Evolutionary conservation across 495 filamentous ascomycete genomes (phyloP), one percentile per base, ranked within the genome.

Genomic region (Podospora pseudoanserina): DNA sequence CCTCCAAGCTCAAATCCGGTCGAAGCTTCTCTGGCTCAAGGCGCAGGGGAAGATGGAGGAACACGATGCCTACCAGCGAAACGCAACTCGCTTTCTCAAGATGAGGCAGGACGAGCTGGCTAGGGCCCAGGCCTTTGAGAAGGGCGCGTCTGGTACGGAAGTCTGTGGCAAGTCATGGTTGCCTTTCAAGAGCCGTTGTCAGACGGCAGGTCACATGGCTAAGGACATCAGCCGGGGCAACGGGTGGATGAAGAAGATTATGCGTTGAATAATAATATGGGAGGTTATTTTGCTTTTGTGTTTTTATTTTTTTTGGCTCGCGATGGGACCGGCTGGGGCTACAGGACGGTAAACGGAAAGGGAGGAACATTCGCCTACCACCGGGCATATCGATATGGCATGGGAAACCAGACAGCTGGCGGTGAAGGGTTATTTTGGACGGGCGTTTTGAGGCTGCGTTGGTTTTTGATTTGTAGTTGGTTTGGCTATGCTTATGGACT

Each of bases 21-120:
- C 82, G 39, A 81, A 75, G 71, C 78, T 84, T n/a, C 80, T 75
- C 76, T 84, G 82, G 82, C 73, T 84, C 39, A 78, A 73, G 69
- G 4, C 80, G 54, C 79, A 73, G 63, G 81, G 81, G 2, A 80
- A 77, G 69, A 68, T 61, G n/a, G 71, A 80, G 3, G 81, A 82
- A 63, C 74, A 80, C 44, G 72, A 72, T 2, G 75, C 74, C 9
- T 84, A 84, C 67, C 59, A 78, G 62, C 74, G 69, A 23, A 82
- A 80, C 64, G 82, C 80, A 16, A 67, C 77, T 32, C 44, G 59
- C 5, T 76, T 78, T 60, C 65, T 81, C 60, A 76, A 76, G 66
- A 66, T 71, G 60, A 79, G 73, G 69, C 65, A 68, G 53, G 67
- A 59, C 18, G 74, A 76, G 65, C 61, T 71, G 15, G 7, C 30